phyloP scores from a whole-genome alignment of 2,329 filamentous ascomycete species.

The Pseudogymnoascus sp. region DNA sequence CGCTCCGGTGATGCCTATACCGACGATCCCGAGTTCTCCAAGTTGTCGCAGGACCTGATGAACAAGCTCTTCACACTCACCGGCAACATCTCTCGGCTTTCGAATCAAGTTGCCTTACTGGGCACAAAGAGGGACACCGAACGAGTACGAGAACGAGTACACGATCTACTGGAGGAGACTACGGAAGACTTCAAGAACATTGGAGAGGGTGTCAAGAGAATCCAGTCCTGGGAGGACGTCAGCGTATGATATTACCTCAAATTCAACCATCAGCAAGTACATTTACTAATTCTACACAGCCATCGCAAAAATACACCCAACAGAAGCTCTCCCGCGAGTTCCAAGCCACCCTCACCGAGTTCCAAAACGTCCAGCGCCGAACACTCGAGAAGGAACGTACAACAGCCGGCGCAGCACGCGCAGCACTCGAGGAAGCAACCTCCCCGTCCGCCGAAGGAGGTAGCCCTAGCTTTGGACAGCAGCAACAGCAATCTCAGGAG shows the following conservation, averaged over 20 bases:
- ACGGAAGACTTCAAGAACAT: conserved; percentile 82
- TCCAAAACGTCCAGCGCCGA: conserved; percentile 82
- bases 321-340: conserved; percentile 93
- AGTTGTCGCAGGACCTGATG: conserved; percentile 74
- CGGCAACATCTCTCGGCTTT: conserved; percentile 77
- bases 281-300: conserved; percentile 44
- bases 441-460: conserved; percentile 30
- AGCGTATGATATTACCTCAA: conserved; percentile 45
- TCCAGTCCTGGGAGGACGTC: conserved; percentile 79
- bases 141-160: conserved; percentile 82
- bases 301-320: conserved; percentile 92
- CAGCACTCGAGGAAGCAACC: conserved; percentile 62
- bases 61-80: conserved; percentile 85
- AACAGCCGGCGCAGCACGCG: conserved; percentile 74
- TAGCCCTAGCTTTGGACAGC: conserved; percentile 40
- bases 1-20: conserved; percentile 70
- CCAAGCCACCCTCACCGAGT: conserved; percentile 79
- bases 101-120: conserved; percentile 75
- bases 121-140: conserved; percentile 90
- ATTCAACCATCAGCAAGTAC: background rate
- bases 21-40: conserved; percentile 89
- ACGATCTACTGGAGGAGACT: conserved; percentile 80
- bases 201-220: conserved; percentile 87
- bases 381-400: conserved; percentile 90
- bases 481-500: conserved; percentile 64